These are phyloP conservation scores for Nemophila menziesii DNA, from an alignment of 257 asterid species.

Conservation along the genomic window DNA sequence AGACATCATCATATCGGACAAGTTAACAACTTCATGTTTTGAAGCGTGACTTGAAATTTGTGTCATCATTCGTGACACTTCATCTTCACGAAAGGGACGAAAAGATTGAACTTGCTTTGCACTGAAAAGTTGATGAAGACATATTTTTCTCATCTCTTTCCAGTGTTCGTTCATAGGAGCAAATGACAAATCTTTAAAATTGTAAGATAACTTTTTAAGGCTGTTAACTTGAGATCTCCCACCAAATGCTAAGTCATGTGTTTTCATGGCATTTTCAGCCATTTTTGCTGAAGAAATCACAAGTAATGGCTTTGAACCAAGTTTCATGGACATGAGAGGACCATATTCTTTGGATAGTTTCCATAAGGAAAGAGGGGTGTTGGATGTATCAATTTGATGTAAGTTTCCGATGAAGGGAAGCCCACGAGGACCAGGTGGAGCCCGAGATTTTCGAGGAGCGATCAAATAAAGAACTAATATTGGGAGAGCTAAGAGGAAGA, in stretches of 20 bases:
- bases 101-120: not conserved
- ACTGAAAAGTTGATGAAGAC: not conserved
- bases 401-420: constrained; percentile 3
- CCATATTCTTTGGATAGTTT: not conserved
- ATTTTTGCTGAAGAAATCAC: no score
- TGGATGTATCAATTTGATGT: not conserved
- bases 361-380: not conserved
- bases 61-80: not conserved
- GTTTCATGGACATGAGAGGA: not conserved
- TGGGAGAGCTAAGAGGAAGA: no score
- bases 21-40: no score
- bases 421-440: not conserved
- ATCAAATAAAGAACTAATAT: no score
- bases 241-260: not conserved
- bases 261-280: not conserved
- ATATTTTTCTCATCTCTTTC: not conserved
- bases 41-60: no score
- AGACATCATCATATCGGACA: no score
- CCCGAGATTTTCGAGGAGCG: no score
- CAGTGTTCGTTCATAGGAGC: not conserved
- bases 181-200: not conserved
- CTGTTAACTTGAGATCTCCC: not conserved
- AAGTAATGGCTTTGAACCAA: not conserved
- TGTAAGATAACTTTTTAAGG: not conserved
- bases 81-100: not conserved